Base-by-base conservation (phyloP, 768 basidiomycete species). In the Auriscalpium microsporum region DNA sequence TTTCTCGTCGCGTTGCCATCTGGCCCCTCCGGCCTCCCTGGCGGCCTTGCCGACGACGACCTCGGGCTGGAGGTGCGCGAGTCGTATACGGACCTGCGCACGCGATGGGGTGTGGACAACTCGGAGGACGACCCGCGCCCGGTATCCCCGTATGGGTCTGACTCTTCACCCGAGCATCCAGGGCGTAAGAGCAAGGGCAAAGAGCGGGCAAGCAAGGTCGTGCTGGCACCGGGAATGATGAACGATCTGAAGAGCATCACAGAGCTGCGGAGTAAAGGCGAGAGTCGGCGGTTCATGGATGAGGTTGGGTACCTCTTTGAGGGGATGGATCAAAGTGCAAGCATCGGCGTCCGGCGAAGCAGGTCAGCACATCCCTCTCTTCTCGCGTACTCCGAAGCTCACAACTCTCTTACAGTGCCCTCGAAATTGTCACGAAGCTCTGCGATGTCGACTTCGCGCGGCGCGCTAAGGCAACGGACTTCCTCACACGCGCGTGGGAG, bases 271-370 rank as follows among this genome's bases (percentile, higher is more conserved):
- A 86, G 79, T 63, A 88, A 87, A 66, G 90, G 90, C 11, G 88
- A 92, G 69, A 83, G 76, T 53, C 75, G 90, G 58, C 73, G 87
- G 14, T 92, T 92, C 64, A 67, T 90, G 45, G 90, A 93, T 57
- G 90, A 91, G 63, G 79, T 90, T 3, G 90, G 90, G 0, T 93
- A 91, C 69, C 69, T 92, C 5, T 86, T 91, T 58, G 90, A 93
- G 67, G 88, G 90, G 0, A 77, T 92, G 69, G 80, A 82, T 28
- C 61, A 68, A 10, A 72, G 72, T 14, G 77, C 75, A 14, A 73
- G 76, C 10, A 62, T 82, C 47, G 75, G 78, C 2, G 73, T 91
- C 23, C 76, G 83, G 49, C 76, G 87, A 59, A 79, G 84, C 10
- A 91, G 87, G 89, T 87, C 56, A 33, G 70, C 52, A 21, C 44